phyloP scores from a whole-genome alignment of 2,329 filamentous ascomycete genomes.

The Pseudogymnoascus sp. region DNA sequence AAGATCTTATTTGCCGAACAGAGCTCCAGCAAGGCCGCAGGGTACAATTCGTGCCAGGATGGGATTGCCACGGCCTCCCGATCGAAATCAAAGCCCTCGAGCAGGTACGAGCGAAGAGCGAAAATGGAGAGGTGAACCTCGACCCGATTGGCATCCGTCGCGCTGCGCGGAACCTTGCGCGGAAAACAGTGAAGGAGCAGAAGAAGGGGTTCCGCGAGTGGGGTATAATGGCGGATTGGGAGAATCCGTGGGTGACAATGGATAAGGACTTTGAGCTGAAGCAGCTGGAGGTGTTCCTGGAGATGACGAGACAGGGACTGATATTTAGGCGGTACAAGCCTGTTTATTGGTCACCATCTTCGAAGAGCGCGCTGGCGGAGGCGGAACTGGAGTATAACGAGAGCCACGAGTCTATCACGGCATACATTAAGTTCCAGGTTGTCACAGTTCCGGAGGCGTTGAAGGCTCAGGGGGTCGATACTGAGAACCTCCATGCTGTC shows the following conservation, averaged over 20 bases:
- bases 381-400: conserved; percentile 80
- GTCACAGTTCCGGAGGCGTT: conserved; percentile 37
- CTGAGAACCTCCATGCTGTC: conserved; percentile 53
- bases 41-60: conserved; percentile 80
- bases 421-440: conserved; percentile 75
- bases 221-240: conserved; percentile 77
- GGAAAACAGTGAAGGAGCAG: conserved; percentile 61
- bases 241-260: conserved; percentile 70
- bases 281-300: conserved; percentile 67
- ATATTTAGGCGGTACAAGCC: conserved; percentile 75
- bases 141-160: conserved; percentile 52
- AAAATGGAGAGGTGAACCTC: conserved; percentile 33
- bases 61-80: conserved; percentile 95
- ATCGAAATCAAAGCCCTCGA: conserved; percentile 94
- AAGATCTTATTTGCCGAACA: conserved; percentile 82
- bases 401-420: conserved; percentile 60
- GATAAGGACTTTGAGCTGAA: conserved; percentile 64
- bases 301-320: conserved; percentile 63
- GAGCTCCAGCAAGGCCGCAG: conserved; percentile 69
- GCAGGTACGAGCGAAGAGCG: conserved; percentile 19
- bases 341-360: conserved; percentile 80
- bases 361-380: conserved; percentile 70
- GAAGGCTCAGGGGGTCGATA: conserved; percentile 29
- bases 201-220: conserved; percentile 65
- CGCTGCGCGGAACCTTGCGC: conserved; percentile 57